Percentiles rank a stretch among this genome's conserved stretches.
These are phyloP conservation scores for Dryas drummondii DNA, from an alignment of 306 rosid genomes.

Conservation along the genomic window DNA sequence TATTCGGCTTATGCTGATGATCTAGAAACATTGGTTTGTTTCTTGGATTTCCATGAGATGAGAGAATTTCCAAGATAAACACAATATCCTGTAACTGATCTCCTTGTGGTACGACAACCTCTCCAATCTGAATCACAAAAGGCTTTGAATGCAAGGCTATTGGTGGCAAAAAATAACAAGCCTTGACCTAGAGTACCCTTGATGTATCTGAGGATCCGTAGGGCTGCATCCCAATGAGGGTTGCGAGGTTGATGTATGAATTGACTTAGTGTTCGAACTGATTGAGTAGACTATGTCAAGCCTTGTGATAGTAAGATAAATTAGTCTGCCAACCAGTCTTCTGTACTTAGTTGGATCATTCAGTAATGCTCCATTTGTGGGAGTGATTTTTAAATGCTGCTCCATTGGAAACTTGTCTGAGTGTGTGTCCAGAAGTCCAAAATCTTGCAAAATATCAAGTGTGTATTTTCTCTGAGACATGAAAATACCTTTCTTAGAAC, in stretches of 20 bases:
- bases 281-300: background rate
- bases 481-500: slow-evolving; percentile 4
- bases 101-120: slow-evolving; percentile 1
- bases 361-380: slow-evolving; percentile 6
- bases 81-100: background rate
- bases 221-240: slow-evolving; percentile 7
- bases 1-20: slow-evolving; percentile 11
- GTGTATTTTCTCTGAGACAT: slow-evolving; percentile 2
- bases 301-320: slow-evolving; percentile 8
- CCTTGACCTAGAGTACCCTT: slow-evolving; percentile 2
- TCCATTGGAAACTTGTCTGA: background rate
- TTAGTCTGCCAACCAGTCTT: background rate
- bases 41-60: slow-evolving; percentile 8
- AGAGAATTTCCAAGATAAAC: slow-evolving; percentile 1
- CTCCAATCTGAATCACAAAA: slow-evolving; percentile 3
- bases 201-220: background rate
- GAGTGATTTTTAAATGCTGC: slow-evolving; percentile 5
- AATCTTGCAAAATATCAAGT: background rate
- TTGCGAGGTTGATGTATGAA: slow-evolving; percentile 15
- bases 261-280: background rate
- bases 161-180: background rate
- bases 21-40: slow-evolving; percentile 15
- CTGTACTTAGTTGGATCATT: slow-evolving; percentile 9
- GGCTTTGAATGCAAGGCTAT: background rate
- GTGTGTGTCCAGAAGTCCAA: background rate